These are phyloP conservation scores for Tetracladium setigerum DNA, from an alignment of 495 filamentous ascomycete genomes.

Conservation along the genomic window DNA sequence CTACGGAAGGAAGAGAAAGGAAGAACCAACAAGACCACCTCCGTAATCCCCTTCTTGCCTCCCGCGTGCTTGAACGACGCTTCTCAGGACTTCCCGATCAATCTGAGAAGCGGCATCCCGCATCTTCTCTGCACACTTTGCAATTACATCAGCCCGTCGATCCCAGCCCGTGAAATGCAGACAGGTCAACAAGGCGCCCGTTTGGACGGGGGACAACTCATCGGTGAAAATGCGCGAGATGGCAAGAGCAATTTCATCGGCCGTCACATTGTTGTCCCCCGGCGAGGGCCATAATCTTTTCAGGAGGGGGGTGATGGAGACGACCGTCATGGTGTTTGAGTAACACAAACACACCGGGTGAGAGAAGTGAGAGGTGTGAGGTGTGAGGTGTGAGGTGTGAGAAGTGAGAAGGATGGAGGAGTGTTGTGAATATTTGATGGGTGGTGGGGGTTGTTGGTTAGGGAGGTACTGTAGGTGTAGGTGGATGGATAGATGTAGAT, in stretches of 20 bases:
- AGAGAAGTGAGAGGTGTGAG: too few relatives aligned
- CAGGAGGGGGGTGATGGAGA: conserved; percentile 77
- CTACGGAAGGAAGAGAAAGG: too few relatives aligned
- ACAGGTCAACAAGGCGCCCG: conserved; percentile 74
- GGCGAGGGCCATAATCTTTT: conserved; percentile 66
- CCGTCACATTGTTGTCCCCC: conserved; percentile 45
- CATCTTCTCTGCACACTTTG: conserved; percentile 64
- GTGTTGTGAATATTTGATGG: too few relatives aligned
- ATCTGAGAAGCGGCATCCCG: conserved; percentile 59
- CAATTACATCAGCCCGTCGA: conserved; percentile 69
- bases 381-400: too few relatives aligned
- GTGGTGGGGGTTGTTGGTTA: too few relatives aligned
- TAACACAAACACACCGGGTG: too few relatives aligned
- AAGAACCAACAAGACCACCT: conserved; percentile 53
- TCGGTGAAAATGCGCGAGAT: conserved; percentile 86
- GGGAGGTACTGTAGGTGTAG: too few relatives aligned
- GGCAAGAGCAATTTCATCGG: conserved; percentile 78
- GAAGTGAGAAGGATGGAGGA: too few relatives aligned
- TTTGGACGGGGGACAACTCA: conserved; percentile 73
- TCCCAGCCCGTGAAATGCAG: conserved; percentile 83
- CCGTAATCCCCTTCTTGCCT: conserved; percentile 61
- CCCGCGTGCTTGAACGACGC: conserved; percentile 47
- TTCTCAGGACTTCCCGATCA: conserved; percentile 48
- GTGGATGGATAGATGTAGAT: too few relatives aligned
- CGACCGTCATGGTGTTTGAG: not conserved